Base-by-base conservation (phyloP, 2,329 filamentous ascomycete genomes). In the Fusarium sp. region DNA sequence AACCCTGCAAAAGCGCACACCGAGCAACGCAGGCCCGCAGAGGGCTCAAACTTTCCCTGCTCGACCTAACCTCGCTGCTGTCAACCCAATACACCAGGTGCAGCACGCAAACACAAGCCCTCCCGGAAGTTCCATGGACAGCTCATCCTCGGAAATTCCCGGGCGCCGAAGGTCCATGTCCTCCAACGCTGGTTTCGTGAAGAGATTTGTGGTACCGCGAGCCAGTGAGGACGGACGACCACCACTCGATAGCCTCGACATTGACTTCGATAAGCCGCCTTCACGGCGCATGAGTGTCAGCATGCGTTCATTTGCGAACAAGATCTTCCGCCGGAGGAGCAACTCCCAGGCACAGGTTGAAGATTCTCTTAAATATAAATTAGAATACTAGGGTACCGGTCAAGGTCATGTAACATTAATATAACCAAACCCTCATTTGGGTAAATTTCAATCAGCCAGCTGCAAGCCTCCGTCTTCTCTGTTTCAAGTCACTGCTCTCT, bases 281-380 rank as follows among this genome's bases (percentile, higher is more conserved):
- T 75, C 78, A 51, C 75, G 78, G 67, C 76, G 78, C 20, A 69
- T 79, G 56, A 79, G 77, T 49, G 67, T 80, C 49, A 74, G 75
- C 36, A 71, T 80, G 61, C 73, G 78, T 49, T 71, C 75, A 44
- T 72, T 80, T 40, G 74, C 78, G 44, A 77, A 80, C 29, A 79
- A 69, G 29, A 73, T 80, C 36, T 80, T 80, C 67, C 77, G 78
- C 38, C 75, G 77, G 59, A 78, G 74, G 59, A 77, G 75, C 53
- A 77, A 76, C 66, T 78, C 77, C 10, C 75, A 76, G 56, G 75
- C 70, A 55, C 77, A 78, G 64, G 67, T 63, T 60, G 77, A 78
- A 58, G 72, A 78, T 57, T 49, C 68, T 61, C 75, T 74, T 27
- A 57, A 56, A 69, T 71, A 70, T 22, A 77, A 76, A 53, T 70